Evolutionary conservation across 176 grass and related monocot species (phyloP).

Genomic region (Coix lacrymajobi): DNA sequence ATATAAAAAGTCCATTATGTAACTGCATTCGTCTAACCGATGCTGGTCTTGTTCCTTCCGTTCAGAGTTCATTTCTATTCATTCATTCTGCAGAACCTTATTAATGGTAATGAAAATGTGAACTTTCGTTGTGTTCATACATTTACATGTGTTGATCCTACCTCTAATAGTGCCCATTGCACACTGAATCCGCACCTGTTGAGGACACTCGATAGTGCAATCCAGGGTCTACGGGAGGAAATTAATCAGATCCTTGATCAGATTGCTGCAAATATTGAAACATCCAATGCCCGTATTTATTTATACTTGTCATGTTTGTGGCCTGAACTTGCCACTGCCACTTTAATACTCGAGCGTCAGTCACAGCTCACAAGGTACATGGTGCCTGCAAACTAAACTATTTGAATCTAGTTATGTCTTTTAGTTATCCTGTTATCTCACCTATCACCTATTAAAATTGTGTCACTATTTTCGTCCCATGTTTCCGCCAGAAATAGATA

Average conservation of each 20-base stretch:
- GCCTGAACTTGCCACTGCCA: not conserved
- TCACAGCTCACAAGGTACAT: not conserved
- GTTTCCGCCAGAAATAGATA: not conserved
- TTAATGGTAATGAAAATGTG: not conserved
- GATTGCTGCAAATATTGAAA: conserved; percentile 68
- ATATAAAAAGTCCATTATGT: not conserved
- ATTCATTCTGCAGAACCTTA: conserved; percentile 20
- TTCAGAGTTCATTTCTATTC: not conserved
- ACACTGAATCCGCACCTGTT: conserved; percentile 37
- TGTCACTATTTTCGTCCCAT: not conserved
- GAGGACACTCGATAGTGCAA: conserved; percentile 38
- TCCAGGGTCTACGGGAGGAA: conserved; percentile 61
- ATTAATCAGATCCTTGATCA: conserved; percentile 57
- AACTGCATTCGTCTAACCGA: not conserved
- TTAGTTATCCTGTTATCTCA: not conserved
- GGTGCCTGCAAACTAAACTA: not conserved
- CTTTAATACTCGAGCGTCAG: not conserved
- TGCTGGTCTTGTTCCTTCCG: not conserved
- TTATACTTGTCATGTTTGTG: not conserved
- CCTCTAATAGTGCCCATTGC: not conserved
- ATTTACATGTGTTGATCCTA: not conserved
- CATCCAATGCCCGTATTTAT: conserved; percentile 47
- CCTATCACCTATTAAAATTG: not conserved
- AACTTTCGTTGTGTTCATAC: not conserved
- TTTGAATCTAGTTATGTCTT: not conserved